These are phyloP conservation scores for Chimonanthus salicifolius DNA, from an alignment of 164 flowering plant genomes.

Conservation along the genomic window DNA sequence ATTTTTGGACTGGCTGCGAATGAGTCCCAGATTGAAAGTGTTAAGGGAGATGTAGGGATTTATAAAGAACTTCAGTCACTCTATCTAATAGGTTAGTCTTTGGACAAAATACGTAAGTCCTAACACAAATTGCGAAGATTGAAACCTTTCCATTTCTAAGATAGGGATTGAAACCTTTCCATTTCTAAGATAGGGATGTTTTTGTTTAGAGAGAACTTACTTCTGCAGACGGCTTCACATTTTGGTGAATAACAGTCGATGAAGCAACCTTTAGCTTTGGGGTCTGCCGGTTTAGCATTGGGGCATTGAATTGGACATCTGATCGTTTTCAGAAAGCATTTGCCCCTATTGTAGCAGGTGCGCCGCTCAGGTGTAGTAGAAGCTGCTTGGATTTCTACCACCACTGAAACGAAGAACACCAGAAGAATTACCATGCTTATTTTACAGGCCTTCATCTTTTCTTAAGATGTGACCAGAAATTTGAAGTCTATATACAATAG, in stretches of 20 bases:
- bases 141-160: too few relatives aligned
- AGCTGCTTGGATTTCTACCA: constrained; percentile 7
- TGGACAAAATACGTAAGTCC: too few relatives aligned
- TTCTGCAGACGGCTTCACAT: constrained; percentile 34
- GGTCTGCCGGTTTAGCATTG: constrained; percentile 14
- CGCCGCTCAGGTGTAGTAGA: constrained; percentile 4
- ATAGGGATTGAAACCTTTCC: too few relatives aligned
- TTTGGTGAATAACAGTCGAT: constrained; percentile 31
- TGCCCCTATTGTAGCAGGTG: constrained; percentile 14
- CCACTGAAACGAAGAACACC: constrained; percentile 8
- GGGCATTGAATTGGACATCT: constrained; percentile 31
- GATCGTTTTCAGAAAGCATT: constrained; percentile 21
- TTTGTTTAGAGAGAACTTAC: constrained; percentile 18
- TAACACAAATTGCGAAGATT: too few relatives aligned
- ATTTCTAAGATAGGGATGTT: too few relatives aligned
- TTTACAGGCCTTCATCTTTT: background rate
- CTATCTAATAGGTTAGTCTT: too few relatives aligned
- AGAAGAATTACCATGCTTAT: background rate
- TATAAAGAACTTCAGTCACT: too few relatives aligned
- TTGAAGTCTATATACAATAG: background rate
- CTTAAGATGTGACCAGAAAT: constrained; percentile 53
- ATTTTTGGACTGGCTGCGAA: too few relatives aligned
- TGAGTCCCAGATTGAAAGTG: too few relatives aligned
- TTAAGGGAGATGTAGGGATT: too few relatives aligned
- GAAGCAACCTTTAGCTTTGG: constrained; percentile 29